These are phyloP conservation scores for Umbelopsis ramanniana DNA, from an alignment of 192 early-diverging fungal genomes.

Conservation along the genomic window DNA sequence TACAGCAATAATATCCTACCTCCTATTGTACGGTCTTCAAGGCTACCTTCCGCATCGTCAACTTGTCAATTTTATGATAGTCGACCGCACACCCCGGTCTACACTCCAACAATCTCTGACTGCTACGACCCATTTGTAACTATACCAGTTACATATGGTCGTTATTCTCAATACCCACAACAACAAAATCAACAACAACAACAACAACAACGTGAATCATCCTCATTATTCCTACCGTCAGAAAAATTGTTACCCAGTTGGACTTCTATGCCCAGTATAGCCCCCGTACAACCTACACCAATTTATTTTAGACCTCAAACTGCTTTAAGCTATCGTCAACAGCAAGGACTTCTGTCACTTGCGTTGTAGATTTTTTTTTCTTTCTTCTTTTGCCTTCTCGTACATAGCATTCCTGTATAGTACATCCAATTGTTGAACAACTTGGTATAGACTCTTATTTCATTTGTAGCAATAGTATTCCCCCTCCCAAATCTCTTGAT, in stretches of 20 bases:
- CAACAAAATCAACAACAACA: neutral
- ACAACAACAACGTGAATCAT: too few species aligned
- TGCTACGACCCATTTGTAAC: constrained; percentile 10
- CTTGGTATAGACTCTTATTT: neutral
- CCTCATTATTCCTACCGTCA: constrained; percentile 1
- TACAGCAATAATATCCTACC: neutral
- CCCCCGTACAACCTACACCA: neutral
- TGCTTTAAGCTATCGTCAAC: neutral
- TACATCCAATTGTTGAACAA: constrained; percentile 5
- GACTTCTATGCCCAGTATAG: neutral
- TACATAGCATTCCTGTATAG: constrained; percentile 4
- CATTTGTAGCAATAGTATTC: constrained; percentile 3
- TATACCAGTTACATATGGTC: neutral
- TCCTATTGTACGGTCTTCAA: neutral
- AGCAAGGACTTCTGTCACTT: neutral
- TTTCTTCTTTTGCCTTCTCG: neutral
- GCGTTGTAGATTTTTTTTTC: neutral
- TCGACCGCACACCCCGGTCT: constrained; percentile 8
- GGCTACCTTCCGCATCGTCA: neutral
- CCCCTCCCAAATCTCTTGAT: neutral
- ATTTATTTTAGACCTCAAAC: constrained; percentile 8
- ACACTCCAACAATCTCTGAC: constrained; percentile 1
- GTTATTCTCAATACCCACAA: neutral
- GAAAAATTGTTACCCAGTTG: neutral
- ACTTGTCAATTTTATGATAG: constrained; percentile 18